Conservation (phyloP, 2,329 filamentous ascomycete species). For the Cytospora leucostoma region DNA sequence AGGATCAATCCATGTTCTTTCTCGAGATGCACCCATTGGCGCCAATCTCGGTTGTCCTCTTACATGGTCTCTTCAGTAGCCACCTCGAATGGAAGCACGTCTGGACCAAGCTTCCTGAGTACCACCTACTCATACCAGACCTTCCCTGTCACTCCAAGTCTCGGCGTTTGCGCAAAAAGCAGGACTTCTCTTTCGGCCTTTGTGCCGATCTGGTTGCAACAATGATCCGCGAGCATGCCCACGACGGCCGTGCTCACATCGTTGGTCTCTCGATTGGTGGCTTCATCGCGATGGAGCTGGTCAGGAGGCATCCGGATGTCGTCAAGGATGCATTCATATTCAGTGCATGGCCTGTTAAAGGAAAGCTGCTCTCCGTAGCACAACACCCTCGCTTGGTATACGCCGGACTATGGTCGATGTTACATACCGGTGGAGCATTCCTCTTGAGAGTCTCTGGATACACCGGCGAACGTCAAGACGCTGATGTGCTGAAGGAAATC, state of each 20-base stretch:
- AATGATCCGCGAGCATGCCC: slow-evolving; percentile 40
- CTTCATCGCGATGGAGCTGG: slow-evolving; percentile 39
- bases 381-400: slow-evolving; percentile 13
- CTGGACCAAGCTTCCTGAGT: slow-evolving; percentile 38
- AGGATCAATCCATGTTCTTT: slow-evolving; percentile 24
- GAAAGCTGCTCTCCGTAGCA: slow-evolving; percentile 1
- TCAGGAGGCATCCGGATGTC: slow-evolving; percentile 38
- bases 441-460: slow-evolving; percentile 33
- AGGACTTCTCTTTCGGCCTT: slow-evolving; percentile 36
- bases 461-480: slow-evolving; percentile 30
- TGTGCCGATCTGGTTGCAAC: slow-evolving; percentile 39
- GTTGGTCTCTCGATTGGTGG: slow-evolving; percentile 46
- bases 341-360: slow-evolving; percentile 35
- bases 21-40: slow-evolving; percentile 25
- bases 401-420: slow-evolving; percentile 20
- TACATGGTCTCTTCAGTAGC: slow-evolving; percentile 53
- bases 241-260: slow-evolving; percentile 41
- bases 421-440: slow-evolving; percentile 19
- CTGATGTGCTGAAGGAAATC: slow-evolving; percentile 39
- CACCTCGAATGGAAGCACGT: slow-evolving; percentile 46
- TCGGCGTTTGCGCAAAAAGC: slow-evolving; percentile 31
- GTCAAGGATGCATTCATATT: slow-evolving; percentile 40
- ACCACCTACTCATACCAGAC: slow-evolving; percentile 44
- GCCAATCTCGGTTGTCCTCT: slow-evolving; percentile 44
- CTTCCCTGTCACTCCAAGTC: slow-evolving; percentile 44